Base-by-base conservation (phyloP, 371 early-diverging fungal genomes). In the Lichtheimia ornata region DNA sequence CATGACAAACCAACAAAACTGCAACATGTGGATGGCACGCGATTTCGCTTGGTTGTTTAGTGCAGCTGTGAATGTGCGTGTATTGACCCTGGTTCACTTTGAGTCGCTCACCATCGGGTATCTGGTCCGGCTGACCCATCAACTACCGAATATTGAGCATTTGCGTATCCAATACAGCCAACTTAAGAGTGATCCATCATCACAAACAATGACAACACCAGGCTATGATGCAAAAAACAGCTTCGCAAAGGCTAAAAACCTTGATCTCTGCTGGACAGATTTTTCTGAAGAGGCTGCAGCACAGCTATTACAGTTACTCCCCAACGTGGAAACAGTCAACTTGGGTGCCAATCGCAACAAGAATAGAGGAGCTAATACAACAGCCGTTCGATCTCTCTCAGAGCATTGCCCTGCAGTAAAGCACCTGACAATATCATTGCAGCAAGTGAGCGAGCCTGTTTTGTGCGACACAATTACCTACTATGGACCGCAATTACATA, bases 271-370 rank as follows among this genome's bases (percentile, higher is more conserved):
- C 5, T 81, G 81, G 81, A 77, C 81, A 18, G 78, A 81, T 47
- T 81, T 81, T 54, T 64, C 72, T 12, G 44, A 61, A 13, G 58
- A 60, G 17, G 72, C 76, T 13, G 65, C 71, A 7, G 24, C 49
- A 13, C 56, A 66, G 7, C 59, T 81, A 0, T 63, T 72, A 1
- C 22, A 22, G 3, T 17, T n/a, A 4, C 42, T 71, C 7, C 81
- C 81, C 11, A 30, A 62, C n/a, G 51, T 81, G 15, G 58, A 42
- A 40, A 30, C 56, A 14, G 63, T 74, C 35, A 27, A 56, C n/a
- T 58, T 77, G 7, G 74, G 74, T n/a, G 76, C 81, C 15, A 81
- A 81, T 56, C 76, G 78, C 52, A 81, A 81, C 52, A 58, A 70
- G 25, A 53, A 65, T 5, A 54, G 50, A 15, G 47, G 61, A 12